Percentiles rank a stretch among this genome's conserved stretches.
phyloP scores from a whole-genome alignment of 1,139 yeast species.

The Waltiozyma sp. region DNA sequence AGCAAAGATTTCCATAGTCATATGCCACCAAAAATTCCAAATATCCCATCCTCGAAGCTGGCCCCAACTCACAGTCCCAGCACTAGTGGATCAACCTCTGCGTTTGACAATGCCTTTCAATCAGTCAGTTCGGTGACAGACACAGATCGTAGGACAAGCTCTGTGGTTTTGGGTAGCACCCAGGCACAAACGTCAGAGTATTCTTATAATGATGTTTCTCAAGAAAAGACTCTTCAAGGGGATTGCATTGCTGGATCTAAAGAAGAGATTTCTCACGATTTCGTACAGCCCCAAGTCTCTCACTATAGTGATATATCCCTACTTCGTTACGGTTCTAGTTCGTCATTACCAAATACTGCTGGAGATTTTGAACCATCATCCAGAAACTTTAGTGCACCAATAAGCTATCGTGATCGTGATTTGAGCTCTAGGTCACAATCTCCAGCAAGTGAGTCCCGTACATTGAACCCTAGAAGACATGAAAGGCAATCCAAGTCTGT shows the following conservation, averaged over 20 bases:
- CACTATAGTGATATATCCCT: background rate
- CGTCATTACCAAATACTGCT: slow-evolving; percentile 4
- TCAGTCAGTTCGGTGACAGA: background rate
- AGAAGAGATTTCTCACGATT: background rate
- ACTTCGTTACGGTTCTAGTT: slow-evolving; percentile 2
- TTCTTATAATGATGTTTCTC: background rate
- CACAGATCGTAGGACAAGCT: background rate
- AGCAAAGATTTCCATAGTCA: background rate
- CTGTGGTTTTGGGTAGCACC: background rate
- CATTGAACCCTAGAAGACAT: slow-evolving; percentile 2
- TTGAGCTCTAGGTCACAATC: slow-evolving; percentile 10
- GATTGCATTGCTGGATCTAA: background rate
- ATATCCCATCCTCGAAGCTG: slow-evolving; percentile 1
- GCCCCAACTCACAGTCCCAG: background rate
- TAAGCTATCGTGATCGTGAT: slow-evolving; percentile 1
- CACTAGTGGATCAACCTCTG: background rate
- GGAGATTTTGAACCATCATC: slow-evolving; percentile 9
- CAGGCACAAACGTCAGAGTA: background rate
- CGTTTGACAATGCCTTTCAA: background rate
- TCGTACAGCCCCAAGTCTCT: background rate
- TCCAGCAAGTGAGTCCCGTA: slow-evolving; percentile 7
- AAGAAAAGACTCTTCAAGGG: background rate
- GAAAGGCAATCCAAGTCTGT: slow-evolving; percentile 23
- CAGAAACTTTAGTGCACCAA: slow-evolving; percentile 13
- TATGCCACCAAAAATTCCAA: background rate